Evolutionary conservation across 163 green algal species (phyloP), one percentile per base, ranked within the genome.

Genomic region (Chlamydomonas reinhardtii): DNA sequence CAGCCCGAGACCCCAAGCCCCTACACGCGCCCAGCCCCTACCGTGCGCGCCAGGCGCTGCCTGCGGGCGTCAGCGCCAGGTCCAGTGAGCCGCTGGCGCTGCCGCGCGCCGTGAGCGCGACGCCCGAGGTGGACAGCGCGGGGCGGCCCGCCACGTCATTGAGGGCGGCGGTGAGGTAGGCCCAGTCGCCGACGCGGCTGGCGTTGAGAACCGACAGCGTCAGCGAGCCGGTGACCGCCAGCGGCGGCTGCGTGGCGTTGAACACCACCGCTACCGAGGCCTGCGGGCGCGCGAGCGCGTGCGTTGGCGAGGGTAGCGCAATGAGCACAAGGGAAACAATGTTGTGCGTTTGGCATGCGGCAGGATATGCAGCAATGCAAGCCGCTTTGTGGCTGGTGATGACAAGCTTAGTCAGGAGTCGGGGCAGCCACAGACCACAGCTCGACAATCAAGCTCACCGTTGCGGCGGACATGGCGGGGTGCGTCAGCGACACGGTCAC

Each of bases 171-270:
- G 69, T 82, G 72, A 81, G 25, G 61, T 52, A 87, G 16, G 64
- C 61, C 82, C 82, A 87, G 39, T 87, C 82, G 59, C 82, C 82
- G 16, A 87, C 82, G 27, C 82, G 82, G 0, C 72, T 68, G n/a
- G 69, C 20, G 3, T 5, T 11, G 24, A 62, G 2, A 0, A 43
- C 17, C 20, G 29, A 52, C 5, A 87, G 4, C 16, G 29, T 17
- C 9, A 87, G 82, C n/a, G 37, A 70, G 35, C 65, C 74, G 61
- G 22, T 61, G 34, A 75, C 61, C 9, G 61, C 39, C 12, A 14
- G 37, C 5, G 72, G 61, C 20, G 68, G 39, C 37, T 54, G 34
- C 8, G 82, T 61, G 59, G 71, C 82, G 72, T 82, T 69, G 8
- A 87, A n/a, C 0, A 8, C 9, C n/a, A 86, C 3, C 34, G n/a